Evolutionary conservation across 768 basidiomycete species (phyloP), one percentile per base, ranked within the genome.

Genomic region (Boletus vinaceobasis): DNA sequence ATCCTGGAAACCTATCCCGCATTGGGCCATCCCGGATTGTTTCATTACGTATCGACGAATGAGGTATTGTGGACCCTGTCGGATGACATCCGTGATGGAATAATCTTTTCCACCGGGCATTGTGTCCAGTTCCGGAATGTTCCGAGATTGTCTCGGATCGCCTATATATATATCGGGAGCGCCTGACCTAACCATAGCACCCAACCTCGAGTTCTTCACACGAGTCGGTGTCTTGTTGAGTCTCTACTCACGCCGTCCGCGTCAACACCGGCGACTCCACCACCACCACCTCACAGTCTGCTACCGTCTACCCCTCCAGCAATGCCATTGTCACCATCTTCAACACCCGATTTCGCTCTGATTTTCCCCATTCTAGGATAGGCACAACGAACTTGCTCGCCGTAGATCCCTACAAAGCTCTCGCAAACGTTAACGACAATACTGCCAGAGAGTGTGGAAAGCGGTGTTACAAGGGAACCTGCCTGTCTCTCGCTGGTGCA

Each of bases 391-490:
- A 86, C 60, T 71, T 94, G 48, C 75, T 96, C 64, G 84, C 85
- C 51, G 80, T 96, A 61, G 97, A 97, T 71, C 94, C 94, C 15
- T 86, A 87, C 75, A 71, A 94, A 71, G 76, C 83, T 4, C 83
- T 96, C 43, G 87, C 87, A 46, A 91, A 84, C 66, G 78, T 86
- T 46, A 89, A 88, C 73, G 93, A 98, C 67, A 77, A 80, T 65
- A 87, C 80, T 63, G 87, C 91, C 9, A 83, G 82, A 67, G 90
- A 90, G 58, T 96, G 95, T 68, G 87, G 88, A 71, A 87, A 90
- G 48, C 75, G 83, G 45, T 86, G 79, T 62, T 92, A 91, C 79
- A 88, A 84, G 71, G 89, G 92, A 69, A 90, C 89, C 39, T 76
- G 76, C 59, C 72, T 87, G 26, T 77, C 83, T 11, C 75, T 83